Evolutionary conservation across 371 early-diverging fungal species (phyloP), one percentile per base, ranked within the genome.

Genomic region (Apophysomyces ossiformis): DNA sequence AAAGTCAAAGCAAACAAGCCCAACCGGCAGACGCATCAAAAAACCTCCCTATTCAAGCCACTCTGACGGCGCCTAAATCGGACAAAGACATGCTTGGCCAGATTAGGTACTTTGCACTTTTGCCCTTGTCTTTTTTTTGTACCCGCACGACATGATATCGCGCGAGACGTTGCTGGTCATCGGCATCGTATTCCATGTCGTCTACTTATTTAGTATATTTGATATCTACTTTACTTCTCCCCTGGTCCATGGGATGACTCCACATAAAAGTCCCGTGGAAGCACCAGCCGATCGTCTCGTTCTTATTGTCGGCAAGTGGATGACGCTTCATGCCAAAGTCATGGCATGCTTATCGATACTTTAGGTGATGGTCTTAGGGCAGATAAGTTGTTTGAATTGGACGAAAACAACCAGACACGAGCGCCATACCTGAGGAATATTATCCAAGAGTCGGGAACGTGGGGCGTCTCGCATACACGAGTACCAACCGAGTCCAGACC

Each of bases 401-500:
- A 84, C 58, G 75, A 83, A 54, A 44, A 82, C 67, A 66, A 75
- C 4, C 44, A 74, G 16, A 81, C 80, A 8, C 84, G 85, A 18
- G 94, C 96, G 9, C 96, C 96, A 2, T 95, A 78, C 67, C 73
- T 98, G 65, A 81, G 88, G 21, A 64, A 76, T 18, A 77, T 92
- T 36, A 81, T 93, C 39, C 68, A 81, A 57, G 76, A 80, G 6
- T 67, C 86, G 47, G 97, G 93, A 12, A 80, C 89, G 4, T 96
- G 93, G 93, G 98, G 98, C 26, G 90, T 97, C 6, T 95, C 95
- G 44, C 96, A 96, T 72, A 96, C 97, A 2, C 90, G 95, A 38
- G 96, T 97, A n/a, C 98, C 98, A 13, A 98, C 98, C 18, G 98
- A 98, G 81, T 94, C 95, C 41, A 86, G 98, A n/a, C 98, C 98